Percentiles rank a stretch among this genome's conserved stretches.
Conservation (phyloP, 1,139 yeast species). For the Suhomyces atakaporum region DNA sequence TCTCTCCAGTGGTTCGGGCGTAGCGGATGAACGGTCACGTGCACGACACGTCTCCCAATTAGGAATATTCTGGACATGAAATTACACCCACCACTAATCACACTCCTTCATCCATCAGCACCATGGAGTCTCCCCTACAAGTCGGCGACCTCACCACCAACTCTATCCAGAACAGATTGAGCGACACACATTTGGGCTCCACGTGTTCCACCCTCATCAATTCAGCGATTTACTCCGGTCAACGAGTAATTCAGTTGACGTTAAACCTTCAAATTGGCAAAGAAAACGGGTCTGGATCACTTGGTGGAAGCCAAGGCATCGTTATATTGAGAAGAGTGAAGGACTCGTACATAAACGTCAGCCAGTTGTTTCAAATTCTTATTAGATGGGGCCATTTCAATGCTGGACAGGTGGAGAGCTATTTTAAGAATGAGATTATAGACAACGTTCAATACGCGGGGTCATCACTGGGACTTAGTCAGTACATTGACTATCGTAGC, state of each 20-base stretch:
- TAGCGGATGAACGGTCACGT: constrained; percentile 6
- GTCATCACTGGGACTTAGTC: constrained; percentile 15
- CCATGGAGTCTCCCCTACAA: constrained; percentile 49
- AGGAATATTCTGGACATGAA: constrained; percentile 6
- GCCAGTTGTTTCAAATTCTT: constrained; percentile 41
- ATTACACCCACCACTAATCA: constrained; percentile 2
- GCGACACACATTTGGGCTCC: constrained; percentile 37
- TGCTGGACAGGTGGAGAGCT: constrained; percentile 30
- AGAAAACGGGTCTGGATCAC: constrained; percentile 4
- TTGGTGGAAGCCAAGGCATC: constrained; percentile 12
- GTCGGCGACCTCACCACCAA: constrained; percentile 48
- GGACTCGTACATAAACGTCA: constrained; percentile 46
- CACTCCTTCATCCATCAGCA: background rate
- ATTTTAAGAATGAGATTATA: constrained; percentile 36
- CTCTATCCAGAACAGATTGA: constrained; percentile 40
- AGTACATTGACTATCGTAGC: constrained; percentile 32
- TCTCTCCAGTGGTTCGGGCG: too few species aligned
- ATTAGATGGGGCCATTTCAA: constrained; percentile 31
- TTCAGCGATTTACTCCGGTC: constrained; percentile 42
- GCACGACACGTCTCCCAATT: constrained; percentile 13
- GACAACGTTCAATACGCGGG: constrained; percentile 35
- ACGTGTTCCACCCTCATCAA: constrained; percentile 24
- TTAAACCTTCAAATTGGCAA: constrained; percentile 18
- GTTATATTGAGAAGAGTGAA: constrained; percentile 44
- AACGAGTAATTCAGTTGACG: constrained; percentile 41